Base-by-base conservation (phyloP, 1,284 basidiomycete species). In the Lignosus rhinocerotis region DNA sequence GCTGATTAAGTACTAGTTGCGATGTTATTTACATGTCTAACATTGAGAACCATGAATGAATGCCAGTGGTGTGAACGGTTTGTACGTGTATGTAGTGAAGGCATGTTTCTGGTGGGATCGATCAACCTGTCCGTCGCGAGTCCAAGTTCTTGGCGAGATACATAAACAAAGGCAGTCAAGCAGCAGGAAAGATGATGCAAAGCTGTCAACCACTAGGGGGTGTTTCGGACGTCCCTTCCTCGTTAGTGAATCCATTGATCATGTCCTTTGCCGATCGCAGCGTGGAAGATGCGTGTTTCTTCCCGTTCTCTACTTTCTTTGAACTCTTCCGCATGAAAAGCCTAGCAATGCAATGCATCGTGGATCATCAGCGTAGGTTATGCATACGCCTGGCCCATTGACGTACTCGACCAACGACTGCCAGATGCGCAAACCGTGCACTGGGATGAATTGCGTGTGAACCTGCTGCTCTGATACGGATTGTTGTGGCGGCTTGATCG, bases 401-500 rank as follows among this genome's bases (percentile, higher is more conserved):
- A 63, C 70, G 45, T 30, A 83, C 81, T 77, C 74, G 53, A 84
- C 63, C 19, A 85, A 66, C 4, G 73, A 74, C 66, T 84, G 79
- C 83, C 83, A 85, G 62, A 85, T 78, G 25, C 74, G 71, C 59
- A 85, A 65, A 10, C 83, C 83, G 66, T 86, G 82, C 45, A 84
- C 65, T 11, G 80, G 77, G 6, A 79, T 61, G 34, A 80, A 66
- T 51, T 73, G 72, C 12, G 68, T 69, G 25, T 67, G 69, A 16
- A 77, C 75, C 66, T 85, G 84, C 64, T 85, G 77, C 68, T 86
- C 84, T 14, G 83, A 83, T 3, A 76, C 83, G 5, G 83, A 85
- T 65, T 85, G 83, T 56, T 72, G 73, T 6, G 83, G 83, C 14
- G 79, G 70, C 49, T 73, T 76, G 52, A 72, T 72, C n/a, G 80